Evolutionary conservation across 192 early-diverging fungal genomes (phyloP).

Genomic region (Entophlyctis helioformis): DNA sequence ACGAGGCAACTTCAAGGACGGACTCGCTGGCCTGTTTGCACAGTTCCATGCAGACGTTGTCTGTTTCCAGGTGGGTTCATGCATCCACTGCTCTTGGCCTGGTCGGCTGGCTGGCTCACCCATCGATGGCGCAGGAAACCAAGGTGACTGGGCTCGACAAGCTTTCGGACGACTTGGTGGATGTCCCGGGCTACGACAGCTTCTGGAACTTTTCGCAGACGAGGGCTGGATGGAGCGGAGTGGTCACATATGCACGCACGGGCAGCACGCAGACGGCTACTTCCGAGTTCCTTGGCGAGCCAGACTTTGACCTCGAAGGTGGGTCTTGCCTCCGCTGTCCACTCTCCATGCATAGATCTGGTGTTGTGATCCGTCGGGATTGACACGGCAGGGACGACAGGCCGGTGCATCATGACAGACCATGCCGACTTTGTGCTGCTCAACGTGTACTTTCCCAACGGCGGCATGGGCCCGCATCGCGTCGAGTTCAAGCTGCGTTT

Average conservation of each 20-base stretch:
- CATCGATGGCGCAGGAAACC: slow-evolving; percentile 45
- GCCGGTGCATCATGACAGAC: slow-evolving; percentile 47
- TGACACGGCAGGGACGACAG: slow-evolving; percentile 5
- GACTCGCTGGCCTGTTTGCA: slow-evolving; percentile 14
- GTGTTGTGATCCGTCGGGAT: too few relatives aligned
- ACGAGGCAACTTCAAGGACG: background rate
- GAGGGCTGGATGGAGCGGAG: slow-evolving; percentile 24
- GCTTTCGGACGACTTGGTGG: slow-evolving; percentile 36
- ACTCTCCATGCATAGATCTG: background rate
- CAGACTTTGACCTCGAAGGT: slow-evolving; percentile 19
- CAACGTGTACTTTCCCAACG: slow-evolving; percentile 20
- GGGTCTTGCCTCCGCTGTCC: slow-evolving; percentile 8
- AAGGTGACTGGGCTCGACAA: slow-evolving; percentile 48
- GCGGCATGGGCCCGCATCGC: background rate
- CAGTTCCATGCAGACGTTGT: slow-evolving; percentile 35
- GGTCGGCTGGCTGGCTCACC: slow-evolving; percentile 30
- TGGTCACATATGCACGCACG: too few relatives aligned
- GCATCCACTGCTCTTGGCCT: slow-evolving; percentile 35
- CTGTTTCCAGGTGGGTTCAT: slow-evolving; percentile 63
- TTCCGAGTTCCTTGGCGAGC: too few relatives aligned
- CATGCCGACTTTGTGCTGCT: slow-evolving; percentile 53
- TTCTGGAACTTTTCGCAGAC: slow-evolving; percentile 1
- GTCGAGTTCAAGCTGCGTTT: slow-evolving; percentile 5
- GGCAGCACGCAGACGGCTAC: too few relatives aligned
- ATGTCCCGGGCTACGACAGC: too few relatives aligned